phyloP scores from a whole-genome alignment of 2,329 filamentous ascomycete genomes.

The Dothistroma pini region DNA sequence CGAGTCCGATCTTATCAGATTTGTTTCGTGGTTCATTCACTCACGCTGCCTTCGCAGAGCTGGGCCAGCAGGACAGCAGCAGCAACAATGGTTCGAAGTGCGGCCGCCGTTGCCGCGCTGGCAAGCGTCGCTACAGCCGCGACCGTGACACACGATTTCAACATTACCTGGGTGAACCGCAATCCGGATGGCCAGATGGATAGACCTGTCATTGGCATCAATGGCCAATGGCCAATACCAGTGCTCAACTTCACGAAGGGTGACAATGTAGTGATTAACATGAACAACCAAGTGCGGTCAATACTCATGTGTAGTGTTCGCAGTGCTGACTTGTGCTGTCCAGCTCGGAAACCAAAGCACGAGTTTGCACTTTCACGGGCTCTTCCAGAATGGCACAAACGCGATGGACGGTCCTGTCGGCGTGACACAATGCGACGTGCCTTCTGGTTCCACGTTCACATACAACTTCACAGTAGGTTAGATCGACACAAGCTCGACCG shows the following conservation, averaged over 20 bases:
- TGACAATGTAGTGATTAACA: conserved; percentile 65
- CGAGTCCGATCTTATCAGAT: conserved; percentile 2
- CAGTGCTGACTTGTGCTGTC: background rate
- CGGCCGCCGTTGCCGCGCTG: conserved; percentile 10
- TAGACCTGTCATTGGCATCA: conserved; percentile 62
- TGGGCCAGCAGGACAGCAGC: background rate
- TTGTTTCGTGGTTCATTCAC: background rate
- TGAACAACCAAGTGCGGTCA: conserved; percentile 55
- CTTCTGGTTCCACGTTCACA: conserved; percentile 58
- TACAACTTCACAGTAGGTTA: conserved; percentile 61
- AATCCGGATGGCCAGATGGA: conserved; percentile 53
- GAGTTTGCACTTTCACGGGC: conserved; percentile 71
- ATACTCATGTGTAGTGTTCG: background rate
- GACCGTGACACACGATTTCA: conserved; percentile 23
- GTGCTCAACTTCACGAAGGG: conserved; percentile 69
- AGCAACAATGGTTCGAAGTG: background rate
- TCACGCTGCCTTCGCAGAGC: background rate
- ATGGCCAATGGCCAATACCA: conserved; percentile 70
- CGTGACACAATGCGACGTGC: conserved; percentile 64
- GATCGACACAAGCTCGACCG: too few species aligned
- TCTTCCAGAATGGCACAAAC: conserved; percentile 72
- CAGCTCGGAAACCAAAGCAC: conserved; percentile 60
- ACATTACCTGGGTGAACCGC: conserved; percentile 53
- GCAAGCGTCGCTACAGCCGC: conserved; percentile 14
- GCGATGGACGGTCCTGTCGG: conserved; percentile 69